Base-by-base conservation (phyloP, 257 asterid genomes). In the Plantago elongata region DNA sequence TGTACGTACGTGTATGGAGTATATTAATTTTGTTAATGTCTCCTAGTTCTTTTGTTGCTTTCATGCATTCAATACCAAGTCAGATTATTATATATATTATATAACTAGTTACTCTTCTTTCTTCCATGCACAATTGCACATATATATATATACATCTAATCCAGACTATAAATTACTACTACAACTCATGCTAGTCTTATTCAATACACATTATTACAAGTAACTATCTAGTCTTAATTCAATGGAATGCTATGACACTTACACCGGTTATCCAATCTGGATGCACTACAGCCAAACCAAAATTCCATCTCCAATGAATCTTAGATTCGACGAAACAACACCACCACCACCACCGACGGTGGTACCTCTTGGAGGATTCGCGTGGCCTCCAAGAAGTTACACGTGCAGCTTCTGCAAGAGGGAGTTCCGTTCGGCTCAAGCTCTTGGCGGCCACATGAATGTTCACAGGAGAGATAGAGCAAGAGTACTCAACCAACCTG, bases 361-460 rank as follows among this genome's bases (percentile, higher is more conserved):
- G 65, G 79, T 73, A 9, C 73, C 79, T 62, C 52, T 78, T 16
- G 84, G 77, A 13, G 77, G 77, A 8, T 75, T 77, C 34, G 60
- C 65, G 2, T 85, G 94, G 94, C 94, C 94, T 8, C 94, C 83
- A 18, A 77, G 86, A 55, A 77, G 81, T 43, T 85, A 85, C 72
- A 56, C 74, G 3, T 85, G 94, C 56, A 85, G 69, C 64, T 85
- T 85, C 44, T 85, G 94, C 65, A 44, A 70, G 40, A 62, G 90
- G 22, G 86, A 81, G 10, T 85, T 85, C 57, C 70, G 81, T 51
- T 85, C 90, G 0, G 90, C 94, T 38, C 94, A 85, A 62, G 94
- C 87, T 29, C 87, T 85, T 11, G 94, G 94, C 29, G 94, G 94
- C 60, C 90, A 85, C 58, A 85, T 85, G 94, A 85, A 85, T 58